A percentile compares a stretch with the other conserved stretches of the same genome.
Evolutionary conservation across 305 asterid genomes (phyloP).

Genomic region (Solanum aculeatissimum): DNA sequence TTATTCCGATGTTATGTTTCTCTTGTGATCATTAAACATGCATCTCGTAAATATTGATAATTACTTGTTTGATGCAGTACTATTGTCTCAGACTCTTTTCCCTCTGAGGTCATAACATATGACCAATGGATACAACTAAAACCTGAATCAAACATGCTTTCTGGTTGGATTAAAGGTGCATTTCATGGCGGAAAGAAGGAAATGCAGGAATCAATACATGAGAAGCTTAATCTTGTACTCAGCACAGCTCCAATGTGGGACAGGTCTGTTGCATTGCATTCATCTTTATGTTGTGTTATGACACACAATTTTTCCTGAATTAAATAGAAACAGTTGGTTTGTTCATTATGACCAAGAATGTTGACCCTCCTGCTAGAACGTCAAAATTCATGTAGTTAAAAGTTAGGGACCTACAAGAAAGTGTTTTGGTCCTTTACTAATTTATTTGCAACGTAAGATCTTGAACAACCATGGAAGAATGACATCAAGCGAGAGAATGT

Average conservation of each 20-base stretch:
- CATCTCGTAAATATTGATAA: background rate
- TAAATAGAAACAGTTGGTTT: background rate
- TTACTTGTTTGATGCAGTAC: conserved; percentile 31
- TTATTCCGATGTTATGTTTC: background rate
- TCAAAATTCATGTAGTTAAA: background rate
- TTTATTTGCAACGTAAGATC: background rate
- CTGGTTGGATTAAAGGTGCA: conserved; percentile 72
- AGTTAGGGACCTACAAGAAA: background rate
- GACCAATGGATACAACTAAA: conserved; percentile 49
- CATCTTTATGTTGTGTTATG: background rate
- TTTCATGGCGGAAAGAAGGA: conserved; percentile 62
- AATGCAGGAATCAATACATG: conserved; percentile 38
- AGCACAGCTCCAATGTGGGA: conserved; percentile 78
- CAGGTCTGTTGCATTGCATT: conserved; percentile 32
- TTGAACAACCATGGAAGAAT: background rate
- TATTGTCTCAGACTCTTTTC: conserved; percentile 32
- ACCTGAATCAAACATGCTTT: conserved; percentile 32
- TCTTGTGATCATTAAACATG: background rate
- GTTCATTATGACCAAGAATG: background rate
- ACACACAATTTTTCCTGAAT: background rate
- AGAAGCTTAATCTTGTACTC: conserved; percentile 51
- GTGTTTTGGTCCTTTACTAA: background rate
- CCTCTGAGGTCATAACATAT: conserved; percentile 58
- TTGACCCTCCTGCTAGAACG: background rate
- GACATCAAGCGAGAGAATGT: background rate